Evolutionary conservation across 305 asterid species (phyloP), one percentile per base, ranked within the genome.

Genomic region (Fraxinus latifolia): DNA sequence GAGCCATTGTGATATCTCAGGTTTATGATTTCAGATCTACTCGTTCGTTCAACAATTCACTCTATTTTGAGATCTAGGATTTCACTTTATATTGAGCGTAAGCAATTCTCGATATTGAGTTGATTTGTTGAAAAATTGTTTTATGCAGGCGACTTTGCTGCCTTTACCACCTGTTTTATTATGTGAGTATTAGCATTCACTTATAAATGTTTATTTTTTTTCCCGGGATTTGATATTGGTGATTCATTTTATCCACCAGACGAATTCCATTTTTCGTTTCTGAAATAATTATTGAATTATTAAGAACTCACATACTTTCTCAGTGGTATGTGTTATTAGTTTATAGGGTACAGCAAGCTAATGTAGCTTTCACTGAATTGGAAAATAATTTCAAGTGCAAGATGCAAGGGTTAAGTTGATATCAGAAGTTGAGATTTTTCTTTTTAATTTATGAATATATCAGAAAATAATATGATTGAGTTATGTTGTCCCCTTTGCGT

Each of bases 151-250:
- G 81, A 74, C 82, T 73, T 82, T 77, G 12, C 58, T 77, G 77
- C 79, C 6, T 79, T 73, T 80, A 34, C 55, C 67, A 23, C 5
- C 79, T 82, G 74, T 39, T 53, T 71, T 44, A 81, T 82, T 15
- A 88, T 88, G 91, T 88, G 85, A 84, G 91, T 88, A 60, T 83
- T 37, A 65, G 74, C 31, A 27, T 11, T 14, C 2, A 19, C 34
- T 53, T 80, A 33, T 77, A n/a, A 53, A n/a, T 0, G 7, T 5
- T 53, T 50, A 15, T n/a, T 53, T 53, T 4, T 47, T 42, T 47
- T 0, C 1, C 15, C 37, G 44, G 74, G 74, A 67, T 34, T 73
- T 68, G 81, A 67, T 76, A 37, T 74, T 62, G 80, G 42, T 27
- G 44, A n/a, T 74, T 4, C 11, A 42, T 11, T 74, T 39, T 8